Evolutionary conservation across 2,329 filamentous ascomycete species (phyloP).

Genomic region (Penicillium sp.): DNA sequence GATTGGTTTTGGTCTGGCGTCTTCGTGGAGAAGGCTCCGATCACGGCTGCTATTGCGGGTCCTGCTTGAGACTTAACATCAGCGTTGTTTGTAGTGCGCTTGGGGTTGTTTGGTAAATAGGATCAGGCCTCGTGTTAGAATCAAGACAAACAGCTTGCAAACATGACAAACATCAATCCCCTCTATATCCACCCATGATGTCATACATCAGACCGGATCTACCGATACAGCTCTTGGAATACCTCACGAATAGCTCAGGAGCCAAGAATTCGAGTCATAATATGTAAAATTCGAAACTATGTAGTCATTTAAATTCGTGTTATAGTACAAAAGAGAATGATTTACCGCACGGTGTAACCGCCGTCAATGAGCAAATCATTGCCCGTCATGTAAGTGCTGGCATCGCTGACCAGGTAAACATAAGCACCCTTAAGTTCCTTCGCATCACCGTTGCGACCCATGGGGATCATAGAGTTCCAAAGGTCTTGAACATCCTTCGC

Average conservation of each 20-base stretch:
- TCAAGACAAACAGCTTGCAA: not conserved
- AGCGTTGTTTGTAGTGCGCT: too few relatives aligned
- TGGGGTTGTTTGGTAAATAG: not conserved
- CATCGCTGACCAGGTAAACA: conserved; percentile 51
- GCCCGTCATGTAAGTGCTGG: conserved; percentile 52
- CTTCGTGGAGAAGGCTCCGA: conserved; percentile 63
- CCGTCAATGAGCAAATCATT: conserved; percentile 51
- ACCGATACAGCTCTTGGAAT: not conserved
- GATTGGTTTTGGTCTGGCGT: conserved; percentile 72
- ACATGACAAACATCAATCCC: not conserved
- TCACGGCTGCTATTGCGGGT: conserved; percentile 43
- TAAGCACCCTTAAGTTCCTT: conserved; percentile 65
- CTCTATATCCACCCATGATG: not conserved
- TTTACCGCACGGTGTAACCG: conserved; percentile 49
- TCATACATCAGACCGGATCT: not conserved
- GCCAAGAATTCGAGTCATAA: not conserved
- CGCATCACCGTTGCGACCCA: conserved; percentile 62
- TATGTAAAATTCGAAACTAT: not conserved
- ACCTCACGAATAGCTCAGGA: not conserved
- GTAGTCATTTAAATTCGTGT: not conserved
- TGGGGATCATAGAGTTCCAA: conserved; percentile 61
- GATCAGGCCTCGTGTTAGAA: not conserved
- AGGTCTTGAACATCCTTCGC: conserved; percentile 57
- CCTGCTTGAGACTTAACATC: conserved; percentile 13
- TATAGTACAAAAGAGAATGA: conserved; percentile 10